Evolutionary conservation across 805 yeast species (phyloP).

Genomic region (Saccharomycopsis vini): DNA sequence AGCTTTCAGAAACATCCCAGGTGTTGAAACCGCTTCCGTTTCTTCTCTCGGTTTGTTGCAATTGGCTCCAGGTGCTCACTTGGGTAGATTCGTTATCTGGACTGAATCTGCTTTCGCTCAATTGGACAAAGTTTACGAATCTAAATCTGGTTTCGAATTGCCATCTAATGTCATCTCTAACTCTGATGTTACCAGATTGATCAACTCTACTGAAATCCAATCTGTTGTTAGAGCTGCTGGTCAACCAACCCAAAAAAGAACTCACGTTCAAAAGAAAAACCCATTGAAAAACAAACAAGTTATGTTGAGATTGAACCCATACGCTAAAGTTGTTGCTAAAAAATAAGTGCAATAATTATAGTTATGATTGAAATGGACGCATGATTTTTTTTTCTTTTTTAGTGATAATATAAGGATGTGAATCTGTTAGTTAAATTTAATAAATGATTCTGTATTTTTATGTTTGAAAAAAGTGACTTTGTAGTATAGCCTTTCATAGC

Average conservation of each 20-base stretch:
- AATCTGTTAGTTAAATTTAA: no score
- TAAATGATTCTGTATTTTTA: no score
- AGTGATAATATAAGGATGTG: no score
- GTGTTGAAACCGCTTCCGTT: conserved; percentile 96
- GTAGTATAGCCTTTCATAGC: no score
- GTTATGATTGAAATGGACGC: no score
- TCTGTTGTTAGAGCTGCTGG: conserved; percentile 95
- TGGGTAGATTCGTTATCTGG: conserved; percentile 99
- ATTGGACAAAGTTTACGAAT: conserved; percentile 95
- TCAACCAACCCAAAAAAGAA: conserved; percentile 85
- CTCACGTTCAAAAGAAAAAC: conserved; percentile 97
- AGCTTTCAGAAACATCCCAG: conserved; percentile 99
- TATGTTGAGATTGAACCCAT: conserved; percentile 97
- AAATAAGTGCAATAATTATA: conserved; percentile 2
- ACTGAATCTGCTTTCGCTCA: conserved; percentile 97
- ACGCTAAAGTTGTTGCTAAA: conserved; percentile 93
- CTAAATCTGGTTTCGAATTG: conserved; percentile 85
- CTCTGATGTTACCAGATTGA: conserved; percentile 93
- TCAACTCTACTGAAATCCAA: conserved; percentile 99
- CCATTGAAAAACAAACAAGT: conserved; percentile 99
- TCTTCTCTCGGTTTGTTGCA: conserved; percentile 89
- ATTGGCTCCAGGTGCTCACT: conserved; percentile 99
- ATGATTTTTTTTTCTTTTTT: no score
- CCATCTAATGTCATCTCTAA: conserved; percentile 92
- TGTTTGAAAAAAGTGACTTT: no score